These are phyloP conservation scores for Abelmoschus esculentus DNA, from an alignment of 345 rosid genomes.

Conservation along the genomic window DNA sequence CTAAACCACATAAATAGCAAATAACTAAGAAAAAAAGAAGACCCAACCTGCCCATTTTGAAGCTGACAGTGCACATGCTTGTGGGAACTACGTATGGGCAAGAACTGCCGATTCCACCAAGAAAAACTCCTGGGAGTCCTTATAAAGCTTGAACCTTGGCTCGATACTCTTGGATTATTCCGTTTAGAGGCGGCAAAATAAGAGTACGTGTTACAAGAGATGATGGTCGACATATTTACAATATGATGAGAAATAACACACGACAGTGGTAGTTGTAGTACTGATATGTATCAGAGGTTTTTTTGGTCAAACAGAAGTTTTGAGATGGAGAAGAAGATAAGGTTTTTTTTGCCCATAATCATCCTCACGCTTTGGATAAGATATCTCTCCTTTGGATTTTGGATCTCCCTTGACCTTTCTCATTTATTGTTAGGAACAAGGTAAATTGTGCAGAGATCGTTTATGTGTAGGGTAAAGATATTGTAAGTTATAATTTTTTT, in stretches of 20 bases:
- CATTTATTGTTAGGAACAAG: too few relatives aligned
- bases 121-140: constrained; percentile 16
- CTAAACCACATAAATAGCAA: too few relatives aligned
- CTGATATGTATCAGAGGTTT: not conserved
- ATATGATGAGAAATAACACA: constrained; percentile 11
- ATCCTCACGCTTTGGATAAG: too few relatives aligned
- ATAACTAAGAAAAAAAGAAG: not conserved
- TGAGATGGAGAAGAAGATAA: constrained; percentile 10
- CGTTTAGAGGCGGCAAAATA: constrained; percentile 24
- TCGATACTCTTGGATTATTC: constrained; percentile 24
- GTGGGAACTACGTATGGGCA: constrained; percentile 30
- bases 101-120: constrained; percentile 18
- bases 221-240: constrained; percentile 31
- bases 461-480: too few relatives aligned
- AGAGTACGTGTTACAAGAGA: constrained; percentile 26
- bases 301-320: not conserved
- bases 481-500: too few relatives aligned
- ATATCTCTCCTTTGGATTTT: too few relatives aligned
- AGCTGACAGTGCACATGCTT: constrained; percentile 17
- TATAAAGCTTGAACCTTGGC: constrained; percentile 14
- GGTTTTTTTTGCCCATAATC: not conserved
- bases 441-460: too few relatives aligned
- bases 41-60: constrained; percentile 31
- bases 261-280: too few relatives aligned
- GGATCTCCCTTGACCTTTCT: too few relatives aligned